Evolutionary conservation across 441 rosid genomes (phyloP).

Genomic region (Bruguiera hainesii): DNA sequence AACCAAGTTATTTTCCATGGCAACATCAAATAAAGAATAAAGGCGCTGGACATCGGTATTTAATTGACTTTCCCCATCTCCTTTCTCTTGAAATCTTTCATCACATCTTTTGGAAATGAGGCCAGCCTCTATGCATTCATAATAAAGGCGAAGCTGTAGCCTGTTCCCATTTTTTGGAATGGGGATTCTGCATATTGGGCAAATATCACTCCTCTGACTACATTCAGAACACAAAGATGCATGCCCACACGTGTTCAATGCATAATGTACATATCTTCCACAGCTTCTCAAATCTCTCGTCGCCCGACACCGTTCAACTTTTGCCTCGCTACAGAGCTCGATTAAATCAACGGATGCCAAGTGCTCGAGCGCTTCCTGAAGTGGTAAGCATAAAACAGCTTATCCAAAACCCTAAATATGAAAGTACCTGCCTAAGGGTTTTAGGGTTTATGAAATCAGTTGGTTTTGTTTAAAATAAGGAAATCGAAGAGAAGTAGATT

Average conservation of each 20-base stretch:
- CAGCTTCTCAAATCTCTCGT: conserved; percentile 87
- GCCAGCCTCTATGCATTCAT: conserved; percentile 79
- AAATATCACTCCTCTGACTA: conserved; percentile 67
- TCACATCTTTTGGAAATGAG: conserved; percentile 52
- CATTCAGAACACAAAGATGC: conserved; percentile 91
- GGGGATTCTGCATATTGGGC: conserved; percentile 77
- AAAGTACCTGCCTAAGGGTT: not conserved
- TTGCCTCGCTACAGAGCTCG: conserved; percentile 78
- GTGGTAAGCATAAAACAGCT: conserved; percentile 7
- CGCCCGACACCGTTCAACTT: conserved; percentile 84
- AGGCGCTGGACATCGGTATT: conserved; percentile 73
- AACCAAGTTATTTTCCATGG: conserved; percentile 76
- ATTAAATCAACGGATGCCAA: conserved; percentile 69
- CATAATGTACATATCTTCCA: conserved; percentile 63
- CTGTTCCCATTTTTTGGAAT: conserved; percentile 42
- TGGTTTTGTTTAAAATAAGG: not conserved
- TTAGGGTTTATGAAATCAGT: conserved; percentile 7
- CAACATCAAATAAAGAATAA: conserved; percentile 80
- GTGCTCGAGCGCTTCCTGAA: conserved; percentile 86
- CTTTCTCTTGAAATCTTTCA: conserved; percentile 56
- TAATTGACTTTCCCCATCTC: conserved; percentile 53
- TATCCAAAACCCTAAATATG: conserved; percentile 8
- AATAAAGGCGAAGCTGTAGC: conserved; percentile 61
- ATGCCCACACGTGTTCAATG: conserved; percentile 75
- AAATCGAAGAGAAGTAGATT: not conserved